These are phyloP conservation scores for Tulasnella sp. DNA, from an alignment of 768 basidiomycete species.

Conservation along the genomic window DNA sequence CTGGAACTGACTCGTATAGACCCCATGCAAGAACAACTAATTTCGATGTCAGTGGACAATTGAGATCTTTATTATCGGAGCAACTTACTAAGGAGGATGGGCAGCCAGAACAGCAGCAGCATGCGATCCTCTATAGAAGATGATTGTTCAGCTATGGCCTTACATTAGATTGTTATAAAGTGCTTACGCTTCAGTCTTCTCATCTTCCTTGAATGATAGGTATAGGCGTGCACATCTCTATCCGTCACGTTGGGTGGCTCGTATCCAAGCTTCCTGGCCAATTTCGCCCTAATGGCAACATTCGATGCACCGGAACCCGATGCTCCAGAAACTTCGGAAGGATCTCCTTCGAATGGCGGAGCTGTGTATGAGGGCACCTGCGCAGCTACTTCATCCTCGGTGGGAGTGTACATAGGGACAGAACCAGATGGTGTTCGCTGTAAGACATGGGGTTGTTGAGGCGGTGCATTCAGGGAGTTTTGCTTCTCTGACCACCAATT, in stretches of 20 bases:
- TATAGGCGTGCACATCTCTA: constrained; percentile 56
- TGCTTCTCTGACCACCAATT: constrained; percentile 68
- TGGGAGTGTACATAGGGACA: constrained; percentile 6
- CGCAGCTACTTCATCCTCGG: constrained; percentile 15
- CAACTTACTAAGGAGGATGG: constrained; percentile 61
- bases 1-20: constrained; percentile 16
- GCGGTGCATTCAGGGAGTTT: constrained; percentile 38
- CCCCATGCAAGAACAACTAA: constrained; percentile 20
- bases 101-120: constrained; percentile 77
- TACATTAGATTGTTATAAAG: too few relatives aligned
- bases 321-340: constrained; percentile 16
- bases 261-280: constrained; percentile 35
- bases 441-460: background rate
- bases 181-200: constrained; percentile 49
- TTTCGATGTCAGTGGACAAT: too few relatives aligned
- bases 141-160: too few relatives aligned
- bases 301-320: constrained; percentile 18
- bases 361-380: too few relatives aligned
- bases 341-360: constrained; percentile 16
- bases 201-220: constrained; percentile 42
- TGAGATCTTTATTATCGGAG: too few relatives aligned
- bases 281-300: constrained; percentile 13
- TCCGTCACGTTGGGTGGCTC: constrained; percentile 39
- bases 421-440: constrained; percentile 1
- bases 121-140: constrained; percentile 85